Base-by-base conservation (phyloP, 139 green algal genomes). In the Auxenochlorella protothecoides region DNA sequence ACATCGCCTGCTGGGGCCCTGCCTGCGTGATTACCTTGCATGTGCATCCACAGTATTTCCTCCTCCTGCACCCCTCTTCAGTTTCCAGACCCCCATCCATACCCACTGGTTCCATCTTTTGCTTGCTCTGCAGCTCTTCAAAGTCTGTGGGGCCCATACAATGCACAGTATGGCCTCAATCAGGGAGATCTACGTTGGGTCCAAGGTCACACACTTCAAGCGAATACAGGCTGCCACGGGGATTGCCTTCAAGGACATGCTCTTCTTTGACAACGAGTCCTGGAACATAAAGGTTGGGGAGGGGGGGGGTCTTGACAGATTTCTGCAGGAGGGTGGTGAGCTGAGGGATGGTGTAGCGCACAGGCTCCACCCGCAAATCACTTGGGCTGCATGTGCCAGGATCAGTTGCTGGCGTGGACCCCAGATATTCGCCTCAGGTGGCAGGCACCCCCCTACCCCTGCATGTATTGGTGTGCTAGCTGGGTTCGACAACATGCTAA, bases 131-230 rank as follows among this genome's bases (percentile, higher is more conserved):
- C 67, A 71, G 67, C 54, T 63, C 7, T 71, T 66, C 14, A 27
- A 44, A 44, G 27, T 44, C 27, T 44, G 27, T 44, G 27, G 27
- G 27, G 27, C 27, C 27, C 27, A 44, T 44, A 44, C 27, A 44
- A 77, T 78, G 73, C 10, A 74, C 11, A 15, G 44, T 53, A 61
- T 74, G 52, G 74, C 27, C 1, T 14, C 56, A 13, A 15, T 82
- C 56, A 66, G 86, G 44, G 76, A 89, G 72, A 89, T 91, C 54
- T 89, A 84, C 68, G 74, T 78, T 2, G 84, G 86, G 54, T 80
- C 51, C 66, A 92, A 92, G 69, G 56, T 68, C 4, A 80, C 53
- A 3, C 87, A 92, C 74, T 92, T 92, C 75, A 68, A 79, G 16
- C 67, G 55, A 52, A 81, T 92, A 9, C 84, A 89, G 62, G 72